Conservation (phyloP, 495 filamentous ascomycete species). For the Aspergillus mulundensis region DNA sequence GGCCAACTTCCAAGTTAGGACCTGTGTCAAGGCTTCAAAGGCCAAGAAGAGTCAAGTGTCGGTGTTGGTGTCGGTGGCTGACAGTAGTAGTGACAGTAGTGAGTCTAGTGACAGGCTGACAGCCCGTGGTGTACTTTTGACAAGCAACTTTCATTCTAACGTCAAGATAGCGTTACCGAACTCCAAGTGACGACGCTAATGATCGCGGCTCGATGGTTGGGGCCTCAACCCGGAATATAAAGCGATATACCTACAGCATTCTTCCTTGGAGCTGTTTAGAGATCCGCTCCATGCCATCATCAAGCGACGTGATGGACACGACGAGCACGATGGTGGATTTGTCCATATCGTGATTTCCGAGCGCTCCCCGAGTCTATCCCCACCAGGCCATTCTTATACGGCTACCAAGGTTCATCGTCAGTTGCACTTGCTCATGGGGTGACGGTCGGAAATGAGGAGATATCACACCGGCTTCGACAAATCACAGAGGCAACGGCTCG, state of each 20-base stretch:
- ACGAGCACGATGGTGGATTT: not conserved
- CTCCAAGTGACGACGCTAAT: no score
- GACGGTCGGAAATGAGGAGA: not conserved
- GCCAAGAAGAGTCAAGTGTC: not conserved
- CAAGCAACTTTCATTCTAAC: not conserved
- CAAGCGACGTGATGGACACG: not conserved
- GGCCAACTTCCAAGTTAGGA: not conserved
- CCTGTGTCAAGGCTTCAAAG: not conserved
- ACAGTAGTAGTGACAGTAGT: no score
- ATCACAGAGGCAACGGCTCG: conserved; percentile 1
- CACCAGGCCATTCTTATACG: not conserved
- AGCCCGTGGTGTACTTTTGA: not conserved
- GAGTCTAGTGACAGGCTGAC: not conserved
- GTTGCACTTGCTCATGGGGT: not conserved
- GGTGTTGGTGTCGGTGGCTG: not conserved
- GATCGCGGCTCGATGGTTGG: not conserved
- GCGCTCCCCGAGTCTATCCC: not conserved
- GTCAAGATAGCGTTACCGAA: no score
- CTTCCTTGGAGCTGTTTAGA: not conserved
- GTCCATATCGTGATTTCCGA: not conserved
- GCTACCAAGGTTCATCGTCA: conserved; percentile 3
- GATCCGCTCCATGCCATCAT: not conserved
- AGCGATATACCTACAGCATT: not conserved
- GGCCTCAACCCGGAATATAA: not conserved
- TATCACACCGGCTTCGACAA: conserved; percentile 3